Evolutionary conservation across 73 alveolate genomes (phyloP).

Genomic region (Paramecium octaurelia): DNA sequence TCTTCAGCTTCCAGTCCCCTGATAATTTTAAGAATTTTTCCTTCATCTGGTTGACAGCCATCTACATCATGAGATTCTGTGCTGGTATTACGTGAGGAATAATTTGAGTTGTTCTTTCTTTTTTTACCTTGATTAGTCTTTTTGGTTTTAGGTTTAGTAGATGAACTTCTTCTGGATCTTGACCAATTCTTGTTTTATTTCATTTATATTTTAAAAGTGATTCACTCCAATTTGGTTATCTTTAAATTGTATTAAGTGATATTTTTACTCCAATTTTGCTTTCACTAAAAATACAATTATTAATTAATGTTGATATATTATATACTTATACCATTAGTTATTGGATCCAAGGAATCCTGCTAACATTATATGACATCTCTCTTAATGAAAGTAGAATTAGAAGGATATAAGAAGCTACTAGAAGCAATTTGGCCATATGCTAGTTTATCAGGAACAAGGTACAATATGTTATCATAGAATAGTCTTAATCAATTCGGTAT

Average conservation of each 20-base stretch:
- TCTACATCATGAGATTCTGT: not conserved
- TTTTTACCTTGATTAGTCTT: not conserved
- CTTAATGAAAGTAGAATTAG: not conserved
- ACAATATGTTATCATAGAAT: not conserved
- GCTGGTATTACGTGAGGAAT: not conserved
- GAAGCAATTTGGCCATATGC: not conserved
- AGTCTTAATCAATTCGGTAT: not conserved
- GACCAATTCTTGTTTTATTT: not conserved
- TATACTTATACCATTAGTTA: not conserved
- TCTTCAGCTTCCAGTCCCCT: not conserved
- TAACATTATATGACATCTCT: not conserved
- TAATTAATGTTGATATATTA: not conserved
- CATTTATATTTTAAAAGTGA: not conserved
- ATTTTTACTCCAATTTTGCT: not conserved
- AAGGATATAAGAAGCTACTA: not conserved
- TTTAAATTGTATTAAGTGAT: not conserved
- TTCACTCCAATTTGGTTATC: not conserved
- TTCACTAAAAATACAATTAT: not conserved
- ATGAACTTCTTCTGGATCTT: not conserved
- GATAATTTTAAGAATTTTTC: not conserved
- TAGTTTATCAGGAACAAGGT: slow-evolving; percentile 6
- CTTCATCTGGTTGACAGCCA: not conserved
- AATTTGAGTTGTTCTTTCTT: not conserved
- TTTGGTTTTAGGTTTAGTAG: not conserved
- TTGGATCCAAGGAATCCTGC: not conserved